These are phyloP conservation scores for Colletotrichum falcatum DNA, from an alignment of 2,329 filamentous ascomycete genomes.

Conservation along the genomic window DNA sequence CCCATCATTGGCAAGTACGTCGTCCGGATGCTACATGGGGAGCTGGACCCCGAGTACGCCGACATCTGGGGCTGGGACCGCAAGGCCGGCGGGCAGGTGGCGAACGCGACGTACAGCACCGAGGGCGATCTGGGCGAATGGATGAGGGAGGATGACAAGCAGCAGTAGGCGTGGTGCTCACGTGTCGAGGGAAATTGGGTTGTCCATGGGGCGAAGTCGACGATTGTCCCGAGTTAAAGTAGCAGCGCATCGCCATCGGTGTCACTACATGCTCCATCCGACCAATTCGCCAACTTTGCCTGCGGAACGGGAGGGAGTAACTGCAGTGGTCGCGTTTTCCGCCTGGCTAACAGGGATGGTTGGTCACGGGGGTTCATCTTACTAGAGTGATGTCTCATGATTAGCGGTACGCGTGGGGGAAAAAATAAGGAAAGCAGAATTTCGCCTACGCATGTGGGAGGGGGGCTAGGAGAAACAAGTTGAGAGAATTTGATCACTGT, in stretches of 20 bases:
- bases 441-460: not conserved
- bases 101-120: conserved; percentile 57
- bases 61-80: conserved; percentile 61
- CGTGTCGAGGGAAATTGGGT: not conserved
- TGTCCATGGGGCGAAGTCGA: not conserved
- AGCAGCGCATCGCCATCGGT: conserved; percentile 11
- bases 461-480: not conserved
- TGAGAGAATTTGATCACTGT: not conserved
- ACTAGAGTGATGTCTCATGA: no score
- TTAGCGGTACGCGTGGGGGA: no score
- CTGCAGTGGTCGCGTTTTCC: not conserved
- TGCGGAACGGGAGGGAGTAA: not conserved
- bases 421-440: not conserved
- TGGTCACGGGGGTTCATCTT: not conserved
- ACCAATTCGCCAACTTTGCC: not conserved
- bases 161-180: not conserved
- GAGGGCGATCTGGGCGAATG: conserved; percentile 54
- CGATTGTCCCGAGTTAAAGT: not conserved
- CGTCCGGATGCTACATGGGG: conserved; percentile 59
- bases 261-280: not conserved
- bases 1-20: conserved; percentile 72
- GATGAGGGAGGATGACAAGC: conserved; percentile 35
- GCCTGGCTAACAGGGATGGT: not conserved
- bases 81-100: conserved; percentile 54
- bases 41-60: conserved; percentile 52